Conservation (phyloP, 75 land plant genomes). For the Picea sitchensis region DNA sequence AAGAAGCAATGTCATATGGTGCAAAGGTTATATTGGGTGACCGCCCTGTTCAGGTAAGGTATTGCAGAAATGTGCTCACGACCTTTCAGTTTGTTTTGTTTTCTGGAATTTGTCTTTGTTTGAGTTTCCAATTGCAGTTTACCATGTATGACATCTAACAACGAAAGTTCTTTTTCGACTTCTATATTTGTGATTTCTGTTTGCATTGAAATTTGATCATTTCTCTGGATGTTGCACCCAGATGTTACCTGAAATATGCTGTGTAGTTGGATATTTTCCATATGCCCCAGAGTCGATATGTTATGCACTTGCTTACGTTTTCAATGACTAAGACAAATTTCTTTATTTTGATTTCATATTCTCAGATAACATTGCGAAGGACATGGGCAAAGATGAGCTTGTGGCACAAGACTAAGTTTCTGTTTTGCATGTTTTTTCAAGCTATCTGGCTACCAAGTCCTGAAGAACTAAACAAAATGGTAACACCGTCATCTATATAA, state of each 20-base stretch:
- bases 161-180: neutral
- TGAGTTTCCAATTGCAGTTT: neutral
- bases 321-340: neutral
- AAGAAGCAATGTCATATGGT: constrained; percentile 77
- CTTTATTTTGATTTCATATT: constrained; percentile 6
- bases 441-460: constrained; percentile 67
- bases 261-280: neutral
- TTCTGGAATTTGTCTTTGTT: constrained; percentile 1
- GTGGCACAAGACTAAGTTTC: constrained; percentile 78
- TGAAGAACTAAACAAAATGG: constrained; percentile 82
- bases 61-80: neutral
- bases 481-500: constrained; percentile 16
- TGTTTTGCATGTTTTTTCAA: constrained; percentile 60
- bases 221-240: neutral
- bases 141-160: neutral
- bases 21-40: constrained; percentile 86
- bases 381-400: constrained; percentile 87
- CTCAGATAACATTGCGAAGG: constrained; percentile 78
- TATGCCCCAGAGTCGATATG: neutral
- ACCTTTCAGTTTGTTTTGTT: neutral
- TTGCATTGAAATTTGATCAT: neutral
- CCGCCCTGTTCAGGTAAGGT: constrained; percentile 76
- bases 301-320: neutral
- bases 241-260: neutral
- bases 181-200: neutral